Base-by-base conservation (phyloP, 768 basidiomycete genomes). In the Xerocomellus dryophilus region DNA sequence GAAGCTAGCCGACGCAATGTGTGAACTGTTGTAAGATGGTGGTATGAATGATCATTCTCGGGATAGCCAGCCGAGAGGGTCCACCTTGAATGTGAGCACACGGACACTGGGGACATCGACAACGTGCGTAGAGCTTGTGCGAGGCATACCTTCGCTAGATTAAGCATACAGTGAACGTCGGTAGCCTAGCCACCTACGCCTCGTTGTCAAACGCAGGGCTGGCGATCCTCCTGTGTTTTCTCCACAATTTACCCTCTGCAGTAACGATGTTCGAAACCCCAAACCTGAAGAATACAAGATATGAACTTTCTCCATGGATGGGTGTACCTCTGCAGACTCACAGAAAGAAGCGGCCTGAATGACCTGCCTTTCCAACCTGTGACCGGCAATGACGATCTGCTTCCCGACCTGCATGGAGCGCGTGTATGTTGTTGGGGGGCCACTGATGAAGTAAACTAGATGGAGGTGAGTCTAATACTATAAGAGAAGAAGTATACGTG, bases 121-220 rank as follows among this genome's bases (percentile, higher is more conserved):
- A 2, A 57, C 49, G 9, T 53, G 42, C 29, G 23, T 66, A 68
- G 25, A 62, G 57, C 29, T 51, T 60, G 31, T 23, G 53, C 12
- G 61, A 57, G 10, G 45, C 35, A 31, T 56, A 60, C 12, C 66
- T 67, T 46, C 40, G 20, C 1, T 23, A 7, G 15, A 45, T 60
- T n/a, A 38, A 31, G 35, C 18, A 50, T 6, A 4, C 17, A 21
- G 45, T 5, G 32, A 12, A 35, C 7, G 12, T 12, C 5, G 12
- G 42, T 12, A 17, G 12, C 32, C 4, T 18, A 15, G 31, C 29
- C 25, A 56, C 66, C 18, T 47, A 68, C 65, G 53, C 63, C 11
- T 66, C 58, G 9, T 54, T 66, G 46, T 63, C 58, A 8, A 66
- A 66, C 1, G 66, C 64, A 47, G 64, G 65, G 32, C 47, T 57